A percentile compares a stretch with the other conserved stretches of the same genome.
Conservation (phyloP, 1,139 yeast genomes). For the Yamadazyma taylorii region DNA sequence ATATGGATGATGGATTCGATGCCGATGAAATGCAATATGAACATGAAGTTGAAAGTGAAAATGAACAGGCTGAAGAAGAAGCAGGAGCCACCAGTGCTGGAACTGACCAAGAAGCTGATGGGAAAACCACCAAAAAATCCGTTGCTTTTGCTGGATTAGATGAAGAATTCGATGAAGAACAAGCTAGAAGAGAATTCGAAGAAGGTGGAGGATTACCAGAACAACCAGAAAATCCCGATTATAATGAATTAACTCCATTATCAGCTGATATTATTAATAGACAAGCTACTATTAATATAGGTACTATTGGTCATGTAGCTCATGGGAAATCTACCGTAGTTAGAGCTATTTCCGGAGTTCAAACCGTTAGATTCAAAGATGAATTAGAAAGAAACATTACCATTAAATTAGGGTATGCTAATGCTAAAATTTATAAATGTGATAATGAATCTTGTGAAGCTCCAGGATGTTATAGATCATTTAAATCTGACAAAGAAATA, state of each 20-base stretch:
- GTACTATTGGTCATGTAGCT: constrained; percentile 99
- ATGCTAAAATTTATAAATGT: constrained; percentile 96
- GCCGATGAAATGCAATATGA: constrained; percentile 40
- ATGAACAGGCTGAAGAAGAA: constrained; percentile 50
- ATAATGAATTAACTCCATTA: constrained; percentile 73
- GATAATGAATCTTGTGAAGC: constrained; percentile 85
- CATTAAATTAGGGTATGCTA: constrained; percentile 97
- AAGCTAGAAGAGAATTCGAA: constrained; percentile 79
- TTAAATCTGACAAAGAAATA: constrained; percentile 91
- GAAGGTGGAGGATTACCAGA: constrained; percentile 99
- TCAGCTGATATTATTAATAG: constrained; percentile 95
- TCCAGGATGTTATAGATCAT: constrained; percentile 94
- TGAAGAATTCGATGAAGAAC: constrained; percentile 59
- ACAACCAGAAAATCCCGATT: constrained; percentile 89
- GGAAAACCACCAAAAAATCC: constrained; percentile 52
- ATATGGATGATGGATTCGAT: constrained; percentile 36
- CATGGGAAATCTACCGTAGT: constrained; percentile 99
- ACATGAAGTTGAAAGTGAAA: constrained; percentile 50
- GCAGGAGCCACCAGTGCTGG: constrained; percentile 30
- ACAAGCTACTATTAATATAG: constrained; percentile 98
- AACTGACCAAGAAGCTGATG: constrained; percentile 34
- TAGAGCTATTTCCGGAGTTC: constrained; percentile 98
- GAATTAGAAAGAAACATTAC: constrained; percentile 99
- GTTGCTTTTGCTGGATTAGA: constrained; percentile 84
- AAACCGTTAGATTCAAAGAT: constrained; percentile 97